These are phyloP conservation scores for Reticulascus tulasneorum DNA, from an alignment of 2,329 filamentous ascomycete species.

Conservation along the genomic window DNA sequence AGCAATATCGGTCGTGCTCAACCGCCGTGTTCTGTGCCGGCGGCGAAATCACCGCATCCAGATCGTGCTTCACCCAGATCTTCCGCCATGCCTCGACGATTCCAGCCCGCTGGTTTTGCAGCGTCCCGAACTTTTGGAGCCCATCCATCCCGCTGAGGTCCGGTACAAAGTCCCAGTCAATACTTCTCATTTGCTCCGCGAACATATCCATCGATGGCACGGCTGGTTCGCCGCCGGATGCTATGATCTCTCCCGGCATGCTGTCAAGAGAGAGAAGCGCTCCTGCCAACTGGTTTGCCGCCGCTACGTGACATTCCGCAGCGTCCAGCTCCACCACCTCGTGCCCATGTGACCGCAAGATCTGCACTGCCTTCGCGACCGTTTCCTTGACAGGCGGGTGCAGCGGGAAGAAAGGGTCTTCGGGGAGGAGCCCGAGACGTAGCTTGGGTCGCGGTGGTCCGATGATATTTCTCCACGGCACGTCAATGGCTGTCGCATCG, in stretches of 20 bases:
- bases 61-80: slow-evolving; percentile 32
- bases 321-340: slow-evolving; percentile 21
- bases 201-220: slow-evolving; percentile 13
- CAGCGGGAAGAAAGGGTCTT: slow-evolving; percentile 42
- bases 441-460: slow-evolving; percentile 12
- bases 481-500: slow-evolving; percentile 35
- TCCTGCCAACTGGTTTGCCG: slow-evolving; percentile 23
- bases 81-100: slow-evolving; percentile 37
- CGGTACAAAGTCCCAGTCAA: slow-evolving; percentile 28
- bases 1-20: slow-evolving; percentile 45
- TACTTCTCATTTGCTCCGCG: slow-evolving; percentile 21
- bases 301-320: background rate
- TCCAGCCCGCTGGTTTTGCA: slow-evolving; percentile 19
- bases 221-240: slow-evolving; percentile 39
- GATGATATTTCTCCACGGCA: slow-evolving; percentile 39
- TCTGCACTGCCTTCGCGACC: slow-evolving; percentile 33
- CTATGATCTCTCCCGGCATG: slow-evolving; percentile 28
- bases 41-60: slow-evolving; percentile 49
- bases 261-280: slow-evolving; percentile 24
- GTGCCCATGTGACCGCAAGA: slow-evolving; percentile 25
- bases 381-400: slow-evolving; percentile 47
- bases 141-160: slow-evolving; percentile 38
- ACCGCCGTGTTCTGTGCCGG: slow-evolving; percentile 47
- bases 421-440: slow-evolving; percentile 45
- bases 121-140: slow-evolving; percentile 19